A percentile compares a stretch with the other conserved stretches of the same genome.
Conservation (phyloP, 176 grass and related monocot species). For the Pontederia crassipes region DNA sequence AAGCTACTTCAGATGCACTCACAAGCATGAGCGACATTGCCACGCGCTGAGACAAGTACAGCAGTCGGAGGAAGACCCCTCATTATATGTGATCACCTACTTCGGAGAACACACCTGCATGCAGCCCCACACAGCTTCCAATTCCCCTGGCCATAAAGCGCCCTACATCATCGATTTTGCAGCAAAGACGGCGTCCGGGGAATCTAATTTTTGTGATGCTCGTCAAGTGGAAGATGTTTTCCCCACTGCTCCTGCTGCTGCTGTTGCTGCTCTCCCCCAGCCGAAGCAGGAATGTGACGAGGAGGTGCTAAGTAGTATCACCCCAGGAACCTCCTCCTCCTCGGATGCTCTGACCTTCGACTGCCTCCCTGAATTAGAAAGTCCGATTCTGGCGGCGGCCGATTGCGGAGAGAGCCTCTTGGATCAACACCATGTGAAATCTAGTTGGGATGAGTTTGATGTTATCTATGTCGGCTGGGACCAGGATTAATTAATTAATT, state of each 20-base stretch:
- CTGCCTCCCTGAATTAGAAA: too few species aligned
- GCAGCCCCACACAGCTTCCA: neutral
- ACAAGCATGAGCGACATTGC: constrained; percentile 50
- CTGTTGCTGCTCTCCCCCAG: neutral
- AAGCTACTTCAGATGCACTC: constrained; percentile 81
- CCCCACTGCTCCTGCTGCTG: neutral
- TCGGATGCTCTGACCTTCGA: constrained; percentile 26
- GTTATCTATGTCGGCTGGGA: too few species aligned
- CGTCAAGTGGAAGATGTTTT: neutral
- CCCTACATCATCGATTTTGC: constrained; percentile 36
- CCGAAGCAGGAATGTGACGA: constrained; percentile 31
- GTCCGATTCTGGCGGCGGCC: too few species aligned
- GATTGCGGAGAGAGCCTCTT: too few species aligned
- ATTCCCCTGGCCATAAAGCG: neutral
- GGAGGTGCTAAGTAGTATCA: constrained; percentile 40
- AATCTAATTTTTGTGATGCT: neutral
- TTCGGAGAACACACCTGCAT: constrained; percentile 61
- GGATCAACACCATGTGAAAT: too few species aligned
- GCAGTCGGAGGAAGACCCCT: constrained; percentile 24
- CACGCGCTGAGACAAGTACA: constrained; percentile 47
- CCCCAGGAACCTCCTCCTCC: constrained; percentile 14
- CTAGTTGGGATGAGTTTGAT: too few species aligned
- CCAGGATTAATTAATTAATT: too few species aligned
- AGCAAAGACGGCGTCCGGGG: neutral
- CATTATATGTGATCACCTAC: constrained; percentile 46